Conservation (phyloP, 2,329 filamentous ascomycete species). For the Ophiobolus disseminans region DNA sequence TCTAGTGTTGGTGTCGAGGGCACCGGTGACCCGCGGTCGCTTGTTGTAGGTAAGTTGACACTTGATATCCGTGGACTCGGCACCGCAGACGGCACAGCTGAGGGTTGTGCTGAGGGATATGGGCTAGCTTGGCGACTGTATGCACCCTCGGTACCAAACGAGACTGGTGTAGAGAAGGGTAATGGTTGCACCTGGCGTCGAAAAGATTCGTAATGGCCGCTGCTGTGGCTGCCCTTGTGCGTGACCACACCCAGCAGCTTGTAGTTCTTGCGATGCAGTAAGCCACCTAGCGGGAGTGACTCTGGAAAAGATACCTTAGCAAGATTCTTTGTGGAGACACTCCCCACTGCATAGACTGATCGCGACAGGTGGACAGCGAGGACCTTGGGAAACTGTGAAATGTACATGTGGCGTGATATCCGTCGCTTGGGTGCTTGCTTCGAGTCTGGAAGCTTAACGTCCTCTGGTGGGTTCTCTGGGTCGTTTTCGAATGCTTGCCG, state of each 20-base stretch:
- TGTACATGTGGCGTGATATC: constrained; percentile 86
- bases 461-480: constrained; percentile 77
- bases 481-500: constrained; percentile 76
- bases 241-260: constrained; percentile 86
- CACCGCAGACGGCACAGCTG: constrained; percentile 46
- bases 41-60: constrained; percentile 33
- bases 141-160: constrained; percentile 76
- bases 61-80: constrained; percentile 57
- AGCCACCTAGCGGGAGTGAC: constrained; percentile 78
- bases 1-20: constrained; percentile 33
- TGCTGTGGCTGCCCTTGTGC: constrained; percentile 94
- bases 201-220: constrained; percentile 97
- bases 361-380: constrained; percentile 91
- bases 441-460: constrained; percentile 75
- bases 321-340: constrained; percentile 86
- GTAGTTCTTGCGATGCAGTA: constrained; percentile 80
- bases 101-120: constrained; percentile 52
- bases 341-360: constrained; percentile 83
- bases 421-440: constrained; percentile 78
- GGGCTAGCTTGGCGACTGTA: constrained; percentile 68
- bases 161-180: constrained; percentile 82
- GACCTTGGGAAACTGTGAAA: constrained; percentile 86
- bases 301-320: constrained; percentile 95
- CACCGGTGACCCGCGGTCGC: constrained; percentile 34
- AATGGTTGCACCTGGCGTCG: constrained; percentile 80